Base-by-base conservation (phyloP, 805 yeast genomes). In the Kodamaea leandrae region DNA sequence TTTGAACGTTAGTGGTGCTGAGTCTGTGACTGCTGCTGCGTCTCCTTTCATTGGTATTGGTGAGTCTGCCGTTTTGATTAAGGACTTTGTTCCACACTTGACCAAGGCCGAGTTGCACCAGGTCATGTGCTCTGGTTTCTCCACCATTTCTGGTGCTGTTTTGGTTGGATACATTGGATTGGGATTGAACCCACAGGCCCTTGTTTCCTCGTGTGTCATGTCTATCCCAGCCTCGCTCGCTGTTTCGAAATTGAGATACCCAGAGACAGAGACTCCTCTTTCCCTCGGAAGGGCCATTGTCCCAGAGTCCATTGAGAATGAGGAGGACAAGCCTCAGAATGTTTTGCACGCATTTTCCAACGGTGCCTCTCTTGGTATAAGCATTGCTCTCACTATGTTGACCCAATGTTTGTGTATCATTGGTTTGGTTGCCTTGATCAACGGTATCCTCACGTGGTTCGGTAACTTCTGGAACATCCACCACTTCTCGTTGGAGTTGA, bases 41-140 rank as follows among this genome's bases (percentile, higher is more conserved):
- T 74, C 83, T 19, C 85, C 85, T 4, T 79, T 79, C 58, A 68
- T 79, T 48, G 85, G 85, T 33, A 78, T 76, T 48, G 85, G 85
- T 51, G 85, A 79, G 61, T 70, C 78, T 40, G 83, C 83, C 4
- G 73, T 80, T 46, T 71, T 79, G 51, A 69, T 79, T 53, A 78
- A 78, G 54, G 79, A 78, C 39, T 76, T 78, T 47, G 55, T 79
- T 51, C 82, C 82, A 3, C 78, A 63, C 56, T 67, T 77, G 48
- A 79, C 85, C 36, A 68, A 64, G 42, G 80, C 83, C 9, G 85
- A 80, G 56, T 63, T 79, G 43, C 83, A 78, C 55, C 83, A 77
- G 56, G 68, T 79, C 51, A 72, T 78, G 80, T 63, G 76, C 37
- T 75, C 82, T 20, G 84, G 83, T 5, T 79, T 80, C 54, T 75